These are phyloP conservation scores for Uronychia setigera DNA, from an alignment of 73 alveolate species.

Conservation along the genomic window DNA sequence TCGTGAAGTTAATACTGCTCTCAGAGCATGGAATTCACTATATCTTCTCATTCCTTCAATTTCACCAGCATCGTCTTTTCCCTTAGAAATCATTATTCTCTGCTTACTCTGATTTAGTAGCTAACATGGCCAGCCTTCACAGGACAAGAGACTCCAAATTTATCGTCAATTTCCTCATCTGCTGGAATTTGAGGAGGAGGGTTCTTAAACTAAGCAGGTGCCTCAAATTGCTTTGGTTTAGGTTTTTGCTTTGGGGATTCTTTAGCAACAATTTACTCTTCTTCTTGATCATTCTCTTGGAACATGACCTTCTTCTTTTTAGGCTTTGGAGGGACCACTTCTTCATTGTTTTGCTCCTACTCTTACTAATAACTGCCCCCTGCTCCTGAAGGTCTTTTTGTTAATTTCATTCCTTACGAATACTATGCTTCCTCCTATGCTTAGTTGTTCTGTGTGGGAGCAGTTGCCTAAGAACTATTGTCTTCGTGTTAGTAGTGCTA, in stretches of 20 bases:
- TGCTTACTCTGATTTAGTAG: neutral
- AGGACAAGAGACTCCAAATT: neutral
- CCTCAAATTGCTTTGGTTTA: neutral
- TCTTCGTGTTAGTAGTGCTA: no score
- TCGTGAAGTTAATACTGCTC: slow-evolving; percentile 63
- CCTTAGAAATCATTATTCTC: neutral
- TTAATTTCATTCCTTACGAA: no score
- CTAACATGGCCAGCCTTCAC: neutral
- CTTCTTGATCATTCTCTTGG: neutral
- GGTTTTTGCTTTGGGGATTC: neutral
- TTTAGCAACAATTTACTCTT: neutral
- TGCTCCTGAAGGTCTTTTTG: no score
- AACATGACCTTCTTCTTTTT: neutral
- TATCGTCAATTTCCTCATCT: neutral
- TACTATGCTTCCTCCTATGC: no score
- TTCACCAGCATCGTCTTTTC: slow-evolving; percentile 25
- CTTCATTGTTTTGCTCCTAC: neutral
- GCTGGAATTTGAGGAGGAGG: neutral
- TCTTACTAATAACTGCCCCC: no score
- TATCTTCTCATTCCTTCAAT: slow-evolving; percentile 80
- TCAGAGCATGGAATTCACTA: slow-evolving; percentile 87
- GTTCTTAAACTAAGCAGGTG: neutral
- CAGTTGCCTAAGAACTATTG: no score
- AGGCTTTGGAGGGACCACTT: neutral
- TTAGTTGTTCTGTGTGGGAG: no score